Evolutionary conservation across 2,329 filamentous ascomycete genomes (phyloP).

Genomic region (Mycocentrospora acerina): DNA sequence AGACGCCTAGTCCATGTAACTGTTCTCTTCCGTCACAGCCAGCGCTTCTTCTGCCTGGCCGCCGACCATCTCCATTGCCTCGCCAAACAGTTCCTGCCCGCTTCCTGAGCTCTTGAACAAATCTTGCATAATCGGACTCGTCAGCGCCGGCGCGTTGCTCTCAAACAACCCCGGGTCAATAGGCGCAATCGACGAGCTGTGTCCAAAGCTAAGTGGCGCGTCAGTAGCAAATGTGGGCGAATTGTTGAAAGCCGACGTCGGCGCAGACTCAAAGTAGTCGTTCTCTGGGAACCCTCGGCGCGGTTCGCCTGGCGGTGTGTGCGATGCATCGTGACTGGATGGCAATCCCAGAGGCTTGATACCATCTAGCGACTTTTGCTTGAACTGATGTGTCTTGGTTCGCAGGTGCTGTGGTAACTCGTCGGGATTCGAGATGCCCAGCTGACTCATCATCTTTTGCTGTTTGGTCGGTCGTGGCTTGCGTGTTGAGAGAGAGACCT

Average conservation of each 20-base stretch:
- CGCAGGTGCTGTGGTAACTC: slow-evolving; percentile 82
- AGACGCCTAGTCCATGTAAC: slow-evolving; percentile 34
- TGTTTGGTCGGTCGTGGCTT: slow-evolving; percentile 96
- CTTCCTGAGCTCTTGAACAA: slow-evolving; percentile 41
- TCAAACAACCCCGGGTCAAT: slow-evolving; percentile 43
- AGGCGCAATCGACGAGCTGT: slow-evolving; percentile 29
- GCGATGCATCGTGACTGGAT: slow-evolving; percentile 38
- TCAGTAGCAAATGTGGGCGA: slow-evolving; percentile 38
- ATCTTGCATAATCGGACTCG: slow-evolving; percentile 37
- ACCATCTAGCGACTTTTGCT: slow-evolving; percentile 61
- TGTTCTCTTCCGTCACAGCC: slow-evolving; percentile 38
- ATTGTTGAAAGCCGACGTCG: slow-evolving; percentile 32
- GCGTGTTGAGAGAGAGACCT: slow-evolving; percentile 85
- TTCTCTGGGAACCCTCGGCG: slow-evolving; percentile 30
- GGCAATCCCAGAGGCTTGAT: slow-evolving; percentile 35
- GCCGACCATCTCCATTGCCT: slow-evolving; percentile 37
- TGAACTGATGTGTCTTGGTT: slow-evolving; percentile 59
- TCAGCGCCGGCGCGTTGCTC: slow-evolving; percentile 27
- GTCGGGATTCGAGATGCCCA: slow-evolving; percentile 87
- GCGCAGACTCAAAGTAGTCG: slow-evolving; percentile 35
- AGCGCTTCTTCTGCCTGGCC: slow-evolving; percentile 42
- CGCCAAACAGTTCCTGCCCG: slow-evolving; percentile 40
- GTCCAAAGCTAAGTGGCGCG: slow-evolving; percentile 32
- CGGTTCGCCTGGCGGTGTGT: slow-evolving; percentile 42
- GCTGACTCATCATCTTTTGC: slow-evolving; percentile 87